phyloP scores from a whole-genome alignment of 129 eudicot species.

The Escallonia herrerae region DNA sequence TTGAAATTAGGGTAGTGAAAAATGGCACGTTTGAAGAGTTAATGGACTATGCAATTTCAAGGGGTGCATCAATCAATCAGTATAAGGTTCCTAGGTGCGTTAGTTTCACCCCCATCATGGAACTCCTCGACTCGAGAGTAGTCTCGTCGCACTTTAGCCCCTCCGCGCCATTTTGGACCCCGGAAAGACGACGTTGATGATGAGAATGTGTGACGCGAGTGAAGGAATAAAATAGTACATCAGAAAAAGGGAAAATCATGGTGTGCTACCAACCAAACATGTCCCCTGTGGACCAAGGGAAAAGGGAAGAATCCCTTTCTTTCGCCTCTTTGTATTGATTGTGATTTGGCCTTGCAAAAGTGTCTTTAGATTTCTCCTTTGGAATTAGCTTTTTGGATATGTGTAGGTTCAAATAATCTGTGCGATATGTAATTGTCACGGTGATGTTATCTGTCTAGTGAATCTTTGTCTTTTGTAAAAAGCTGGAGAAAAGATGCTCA shows the following conservation, averaged over 20 bases:
- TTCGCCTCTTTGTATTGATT: background rate
- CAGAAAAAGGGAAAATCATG: background rate
- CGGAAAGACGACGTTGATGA: slow-evolving; percentile 43
- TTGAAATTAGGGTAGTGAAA: slow-evolving; percentile 65
- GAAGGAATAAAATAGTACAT: background rate
- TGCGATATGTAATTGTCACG: background rate
- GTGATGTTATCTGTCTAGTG: background rate
- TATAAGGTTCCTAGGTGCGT: slow-evolving; percentile 85
- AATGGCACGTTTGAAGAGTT: slow-evolving; percentile 81
- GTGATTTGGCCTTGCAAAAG: slow-evolving; percentile 7
- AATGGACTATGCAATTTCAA: slow-evolving; percentile 84
- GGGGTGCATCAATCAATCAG: slow-evolving; percentile 83
- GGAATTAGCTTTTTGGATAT: background rate
- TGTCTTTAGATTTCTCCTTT: background rate
- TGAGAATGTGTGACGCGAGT: background rate
- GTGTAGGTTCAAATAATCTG: slow-evolving; percentile 14
- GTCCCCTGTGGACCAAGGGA: background rate
- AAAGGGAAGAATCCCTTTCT: too few relatives aligned
- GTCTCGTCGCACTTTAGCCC: slow-evolving; percentile 69
- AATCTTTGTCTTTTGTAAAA: slow-evolving; percentile 14
- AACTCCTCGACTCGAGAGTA: slow-evolving; percentile 63
- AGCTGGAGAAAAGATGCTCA: background rate
- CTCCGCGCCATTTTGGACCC: slow-evolving; percentile 53
- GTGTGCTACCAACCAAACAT: slow-evolving; percentile 14
- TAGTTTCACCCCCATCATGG: slow-evolving; percentile 55